Base-by-base conservation (phyloP, 768 basidiomycete genomes). In the Phallus indusiatus region DNA sequence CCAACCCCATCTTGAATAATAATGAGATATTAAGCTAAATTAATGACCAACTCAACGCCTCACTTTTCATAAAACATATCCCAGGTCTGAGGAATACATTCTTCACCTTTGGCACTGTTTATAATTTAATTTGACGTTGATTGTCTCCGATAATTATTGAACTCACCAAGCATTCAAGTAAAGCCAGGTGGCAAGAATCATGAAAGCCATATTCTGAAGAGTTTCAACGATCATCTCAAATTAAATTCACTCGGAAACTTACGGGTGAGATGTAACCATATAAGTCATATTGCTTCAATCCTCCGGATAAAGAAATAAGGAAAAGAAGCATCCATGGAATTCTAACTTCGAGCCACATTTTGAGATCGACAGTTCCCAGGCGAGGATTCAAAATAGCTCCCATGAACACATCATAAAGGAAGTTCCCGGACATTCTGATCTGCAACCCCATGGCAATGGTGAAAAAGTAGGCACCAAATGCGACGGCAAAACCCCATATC, bases 11-110 rank as follows among this genome's bases (percentile, higher is more conserved):
- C 81, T 84, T 52, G 53, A 5, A 36, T 59, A 47, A 37, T 21
- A 12, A 16, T 66, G 34, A 54, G 53, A 5, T 50, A 6, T 54
- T 54, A 33, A 60, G 21, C 14, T 49, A 56, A 33, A 0, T 21
- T 33, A 24, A 60, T 47, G 62, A 18, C 14, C 60, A 7, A 21
- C 20, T 24, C 10, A 62, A 24, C 5, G 64, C 59, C 77, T 62
- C 74, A 88, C 80, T 99, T 99, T 69, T 99, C 95, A 66, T 95
- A 91, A 76, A 86, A 96, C 92, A 99, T 99, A 67, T 97, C 96
- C 95, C 96, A 98, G 1, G 93, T 94, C 71, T 95, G 91, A 6
- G 92, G 91, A 62, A 94, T 93, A 66, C 90, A 93, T 67, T 95
- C 93, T 67, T 95, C 94, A 47, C 88, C 94, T 71, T 96, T 96